These are phyloP conservation scores for Xylariaceae sp. DNA, from an alignment of 2,329 filamentous ascomycete genomes.

Conservation along the genomic window DNA sequence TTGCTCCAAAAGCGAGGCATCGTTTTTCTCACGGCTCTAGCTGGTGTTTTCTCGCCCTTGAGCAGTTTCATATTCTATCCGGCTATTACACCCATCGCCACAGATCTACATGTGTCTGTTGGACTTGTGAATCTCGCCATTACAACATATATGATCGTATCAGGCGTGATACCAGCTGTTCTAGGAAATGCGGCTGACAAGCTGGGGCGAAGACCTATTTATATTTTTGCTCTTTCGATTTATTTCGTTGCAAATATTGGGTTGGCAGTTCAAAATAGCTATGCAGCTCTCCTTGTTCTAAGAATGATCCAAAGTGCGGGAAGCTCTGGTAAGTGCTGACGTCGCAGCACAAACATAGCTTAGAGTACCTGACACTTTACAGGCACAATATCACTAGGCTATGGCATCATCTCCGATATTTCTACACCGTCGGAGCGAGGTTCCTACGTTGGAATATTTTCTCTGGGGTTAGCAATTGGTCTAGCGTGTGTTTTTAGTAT, in stretches of 20 bases:
- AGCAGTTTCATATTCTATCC: conserved; percentile 25
- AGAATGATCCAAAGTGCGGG: conserved; percentile 45
- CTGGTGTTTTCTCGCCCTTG: conserved; percentile 22
- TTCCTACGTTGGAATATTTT: conserved; percentile 45
- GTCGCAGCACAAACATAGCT: no score
- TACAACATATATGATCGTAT: conserved; percentile 39
- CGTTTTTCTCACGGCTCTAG: conserved; percentile 20
- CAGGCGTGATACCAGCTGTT: conserved; percentile 41
- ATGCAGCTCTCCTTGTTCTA: conserved; percentile 45
- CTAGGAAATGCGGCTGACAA: conserved; percentile 40
- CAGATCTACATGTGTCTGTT: conserved; percentile 14
- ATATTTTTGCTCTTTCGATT: conserved; percentile 35
- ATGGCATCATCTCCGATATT: conserved; percentile 51
- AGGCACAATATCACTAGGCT: conserved; percentile 36
- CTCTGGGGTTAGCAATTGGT: conserved; percentile 18
- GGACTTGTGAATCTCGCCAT: conserved; percentile 15
- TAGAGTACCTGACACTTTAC: neutral
- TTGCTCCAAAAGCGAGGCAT: conserved; percentile 19
- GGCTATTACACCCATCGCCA: conserved; percentile 18
- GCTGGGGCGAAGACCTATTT: conserved; percentile 38
- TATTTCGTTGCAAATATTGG: conserved; percentile 41
- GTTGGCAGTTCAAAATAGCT: conserved; percentile 42
- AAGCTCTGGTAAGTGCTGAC: conserved; percentile 6
- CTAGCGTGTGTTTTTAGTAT: neutral
- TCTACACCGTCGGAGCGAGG: conserved; percentile 50